Percentiles rank a stretch among this genome's conserved stretches.
These are phyloP conservation scores for Sporobolomyces roseus DNA, from an alignment of 768 basidiomycete species.

Conservation along the genomic window DNA sequence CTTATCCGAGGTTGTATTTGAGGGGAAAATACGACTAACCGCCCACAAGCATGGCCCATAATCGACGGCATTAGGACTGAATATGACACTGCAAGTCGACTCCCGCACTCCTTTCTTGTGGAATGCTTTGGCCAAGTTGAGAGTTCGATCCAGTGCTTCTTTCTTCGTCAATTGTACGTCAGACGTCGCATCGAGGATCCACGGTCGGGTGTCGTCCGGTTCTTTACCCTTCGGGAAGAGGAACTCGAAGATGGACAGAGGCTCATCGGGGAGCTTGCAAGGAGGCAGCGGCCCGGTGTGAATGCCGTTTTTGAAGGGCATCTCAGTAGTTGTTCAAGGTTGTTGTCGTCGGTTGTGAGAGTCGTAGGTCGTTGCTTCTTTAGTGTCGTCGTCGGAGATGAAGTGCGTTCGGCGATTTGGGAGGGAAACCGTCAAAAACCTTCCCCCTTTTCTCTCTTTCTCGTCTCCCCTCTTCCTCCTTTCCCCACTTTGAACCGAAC, in stretches of 20 bases:
- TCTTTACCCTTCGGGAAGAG: conserved; percentile 10
- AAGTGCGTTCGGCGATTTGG: too few species aligned
- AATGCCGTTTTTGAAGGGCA: conserved; percentile 29
- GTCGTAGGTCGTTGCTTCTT: conserved; percentile 33
- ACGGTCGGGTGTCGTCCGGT: not conserved
- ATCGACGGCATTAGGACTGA: conserved; percentile 29
- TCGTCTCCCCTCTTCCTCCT: too few species aligned
- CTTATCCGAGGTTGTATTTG: too few species aligned
- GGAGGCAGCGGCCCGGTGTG: not conserved
- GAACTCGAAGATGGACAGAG: conserved; percentile 31
- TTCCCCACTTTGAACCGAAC: not conserved
- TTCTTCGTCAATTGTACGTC: conserved; percentile 1
- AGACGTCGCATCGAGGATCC: conserved; percentile 21
- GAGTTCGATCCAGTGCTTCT: conserved; percentile 14
- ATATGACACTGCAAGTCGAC: conserved; percentile 9
- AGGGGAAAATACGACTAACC: too few species aligned
- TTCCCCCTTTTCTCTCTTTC: not conserved
- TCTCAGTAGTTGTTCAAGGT: too few species aligned
- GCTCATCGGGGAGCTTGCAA: not conserved
- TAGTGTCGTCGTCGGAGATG: too few species aligned
- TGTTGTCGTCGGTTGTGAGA: too few species aligned
- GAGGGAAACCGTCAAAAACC: not conserved
- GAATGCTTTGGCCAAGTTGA: conserved; percentile 27
- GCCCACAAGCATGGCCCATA: conserved; percentile 27
- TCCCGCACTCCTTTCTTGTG: not conserved